These are phyloP conservation scores for Paraphoma chrysanthemicola DNA, from an alignment of 2,329 filamentous ascomycete species.

Conservation along the genomic window DNA sequence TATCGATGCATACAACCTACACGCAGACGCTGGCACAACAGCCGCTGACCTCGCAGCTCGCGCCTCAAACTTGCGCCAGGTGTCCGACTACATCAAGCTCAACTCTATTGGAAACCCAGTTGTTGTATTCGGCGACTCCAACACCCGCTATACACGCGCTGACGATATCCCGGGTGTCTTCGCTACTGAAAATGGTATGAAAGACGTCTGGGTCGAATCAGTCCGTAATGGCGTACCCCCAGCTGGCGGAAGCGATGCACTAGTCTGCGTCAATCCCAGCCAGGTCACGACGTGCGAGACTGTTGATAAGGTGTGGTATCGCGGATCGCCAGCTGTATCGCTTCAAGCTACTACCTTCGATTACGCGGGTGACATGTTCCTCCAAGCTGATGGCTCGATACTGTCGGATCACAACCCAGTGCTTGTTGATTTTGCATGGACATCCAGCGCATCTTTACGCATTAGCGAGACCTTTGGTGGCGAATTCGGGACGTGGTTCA, in stretches of 20 bases:
- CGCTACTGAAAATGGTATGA: conserved; percentile 59
- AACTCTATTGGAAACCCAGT: conserved; percentile 68
- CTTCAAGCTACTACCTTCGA: conserved; percentile 59
- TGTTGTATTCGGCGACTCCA: conserved; percentile 70
- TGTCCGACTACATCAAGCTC: conserved; percentile 63
- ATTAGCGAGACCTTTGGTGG: conserved; percentile 56
- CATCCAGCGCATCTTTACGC: conserved; percentile 8
- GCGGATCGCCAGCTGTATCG: conserved; percentile 55
- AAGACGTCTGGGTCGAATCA: conserved; percentile 67
- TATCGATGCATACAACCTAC: conserved; percentile 71
- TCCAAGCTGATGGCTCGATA: conserved; percentile 63
- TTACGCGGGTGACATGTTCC: conserved; percentile 65
- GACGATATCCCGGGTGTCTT: conserved; percentile 62
- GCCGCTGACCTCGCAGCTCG: conserved; percentile 62
- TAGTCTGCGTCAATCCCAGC: conserved; percentile 65
- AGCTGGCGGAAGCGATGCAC: conserved; percentile 29
- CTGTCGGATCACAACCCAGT: conserved; percentile 72
- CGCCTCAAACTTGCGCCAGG: conserved; percentile 65
- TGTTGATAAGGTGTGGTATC: conserved; percentile 72
- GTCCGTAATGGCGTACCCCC: conserved; percentile 38
- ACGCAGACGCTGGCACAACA: conserved; percentile 68
- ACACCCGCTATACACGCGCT: conserved; percentile 67
- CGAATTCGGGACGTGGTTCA: conserved; percentile 62
- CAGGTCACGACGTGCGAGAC: conserved; percentile 64
- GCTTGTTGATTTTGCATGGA: conserved; percentile 58